Evolutionary conservation across 164 flowering plant genomes (phyloP).

Genomic region (Macadamia tetraphylla): DNA sequence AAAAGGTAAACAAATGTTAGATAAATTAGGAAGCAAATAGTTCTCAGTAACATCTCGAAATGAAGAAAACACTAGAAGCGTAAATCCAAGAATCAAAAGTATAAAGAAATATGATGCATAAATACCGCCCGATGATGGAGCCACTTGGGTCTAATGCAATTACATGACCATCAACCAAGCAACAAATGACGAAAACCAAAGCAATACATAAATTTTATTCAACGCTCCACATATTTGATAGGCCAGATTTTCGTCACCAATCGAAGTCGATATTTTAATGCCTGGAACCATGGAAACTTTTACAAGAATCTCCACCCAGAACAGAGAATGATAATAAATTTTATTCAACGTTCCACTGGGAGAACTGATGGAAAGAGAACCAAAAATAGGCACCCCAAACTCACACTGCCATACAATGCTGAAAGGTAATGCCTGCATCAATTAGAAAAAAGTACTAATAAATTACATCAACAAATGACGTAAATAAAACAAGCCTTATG

Average conservation of each 20-base stretch:
- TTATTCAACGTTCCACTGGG: constrained; percentile 43
- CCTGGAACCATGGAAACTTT: not conserved
- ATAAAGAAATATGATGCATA: not conserved
- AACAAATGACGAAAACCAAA: too few species aligned
- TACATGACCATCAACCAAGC: too few species aligned
- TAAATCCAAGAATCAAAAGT: too few species aligned
- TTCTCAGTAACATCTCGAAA: too few species aligned
- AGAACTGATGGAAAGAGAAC: constrained; percentile 55
- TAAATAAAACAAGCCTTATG: too few species aligned
- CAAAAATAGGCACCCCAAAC: constrained; percentile 74
- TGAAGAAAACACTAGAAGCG: too few species aligned
- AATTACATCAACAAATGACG: too few species aligned
- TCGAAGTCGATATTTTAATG: not conserved
- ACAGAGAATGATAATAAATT: constrained; percentile 1
- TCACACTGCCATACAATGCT: constrained; percentile 54
- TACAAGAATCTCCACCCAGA: not conserved
- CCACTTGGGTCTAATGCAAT: too few species aligned
- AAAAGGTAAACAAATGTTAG: too few species aligned
- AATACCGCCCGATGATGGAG: too few species aligned
- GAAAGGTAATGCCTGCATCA: constrained; percentile 44
- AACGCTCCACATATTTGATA: not conserved
- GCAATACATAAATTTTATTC: not conserved
- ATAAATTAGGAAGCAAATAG: too few species aligned
- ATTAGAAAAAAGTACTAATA: too few species aligned
- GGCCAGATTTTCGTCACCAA: not conserved